Base-by-base conservation (phyloP, 208 protist genomes). In the Trypanosoma platydactyli region DNA sequence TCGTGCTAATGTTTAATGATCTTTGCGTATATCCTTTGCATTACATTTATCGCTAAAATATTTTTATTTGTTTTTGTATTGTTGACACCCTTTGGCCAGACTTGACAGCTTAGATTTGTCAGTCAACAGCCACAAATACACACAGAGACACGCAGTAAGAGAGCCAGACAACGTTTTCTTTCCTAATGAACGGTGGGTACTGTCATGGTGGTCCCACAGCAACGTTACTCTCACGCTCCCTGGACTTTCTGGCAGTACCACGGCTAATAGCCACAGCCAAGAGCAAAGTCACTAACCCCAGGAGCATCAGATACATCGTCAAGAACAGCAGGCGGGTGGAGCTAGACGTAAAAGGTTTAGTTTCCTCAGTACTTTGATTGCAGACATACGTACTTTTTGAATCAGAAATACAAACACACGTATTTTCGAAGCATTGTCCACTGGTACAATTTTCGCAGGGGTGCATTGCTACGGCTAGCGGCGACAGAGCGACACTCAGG, bases 401-500 rank as follows among this genome's bases (percentile, higher is more conserved):
- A 48, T 54, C 49, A 30, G 63, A 63, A 55, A 67, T 55, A 44
- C 71, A 71, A 18, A 71, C 64, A 24, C 71, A 70, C 12, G 18
- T 16, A 29, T 76, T 22, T 22, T 35, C 16, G 20, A 77, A 84
- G 60, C 69, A 80, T 38, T 77, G 76, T 9, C 82, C 78, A 18
- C 77, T 87, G 3, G 65, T 35, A 71, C 86, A 92, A 16, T 40
- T 51, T 1, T 27, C 57, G 68, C 80, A 84, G 15, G 54, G 27
- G 46, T 53, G 25, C 86, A 92, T 92, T 29, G 76, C 64, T 7
- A 83, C 52, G 15, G 82, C 41, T 6, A 92, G 69, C 1, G 83
- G 79, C 12, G 86, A 92, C 27, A 92, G 73, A 12, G 80, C 77
- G n/a, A 87, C 64, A 25, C 9, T 38, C 25, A 60, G 58, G 4